Evolutionary conservation across 163 green algal genomes (phyloP), one percentile per base, ranked within the genome.

Genomic region (Coccomyxa subellipsoidea): DNA sequence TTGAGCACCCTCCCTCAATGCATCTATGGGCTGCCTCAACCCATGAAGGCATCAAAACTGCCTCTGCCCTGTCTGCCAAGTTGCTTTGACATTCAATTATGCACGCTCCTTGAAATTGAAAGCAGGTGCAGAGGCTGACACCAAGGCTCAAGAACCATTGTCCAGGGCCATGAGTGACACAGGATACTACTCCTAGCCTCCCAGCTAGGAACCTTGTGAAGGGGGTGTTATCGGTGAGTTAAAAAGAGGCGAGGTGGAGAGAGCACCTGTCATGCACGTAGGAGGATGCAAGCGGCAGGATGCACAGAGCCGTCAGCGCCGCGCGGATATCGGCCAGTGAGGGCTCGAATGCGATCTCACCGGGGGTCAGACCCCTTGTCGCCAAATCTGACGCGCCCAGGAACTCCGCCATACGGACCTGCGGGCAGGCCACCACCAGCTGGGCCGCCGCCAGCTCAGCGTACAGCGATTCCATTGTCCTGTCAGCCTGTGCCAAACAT

Each of bases 381-480:
- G 95, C 89, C 84, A 92, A 94, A 82, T 83, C 86, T 72, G 83
- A 82, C 2, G 82, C 85, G 25, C 94, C 95, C 36, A 97, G 79
- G 86, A 95, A 97, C 81, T 97, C 92, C 1, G 83, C 72, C 35
- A 97, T 70, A 25, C 85, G 84, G 38, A 83, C 69, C 32, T 87
- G 66, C 0, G 89, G 89, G 53, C 83, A 88, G 31, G 79, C 84
- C 81, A 85, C 81, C 77, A 97, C 82, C 79, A 98, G 93, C 79
- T 90, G 90, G 38, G 93, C 92, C 47, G 75, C 85, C 5, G 95
- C 94, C 54, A 98, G 91, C 93, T 98, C 94, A 40, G 92, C 91
- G 82, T 94, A 98, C 54, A 98, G 90, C 2, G 89, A 93, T 85
- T 98, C 94, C 32, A 96, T 89, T 69, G 84, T 94, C 69, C 94